Evolutionary conservation across 495 filamentous ascomycete genomes (phyloP), one percentile per base, ranked within the genome.

Genomic region (Neurospora sp.): DNA sequence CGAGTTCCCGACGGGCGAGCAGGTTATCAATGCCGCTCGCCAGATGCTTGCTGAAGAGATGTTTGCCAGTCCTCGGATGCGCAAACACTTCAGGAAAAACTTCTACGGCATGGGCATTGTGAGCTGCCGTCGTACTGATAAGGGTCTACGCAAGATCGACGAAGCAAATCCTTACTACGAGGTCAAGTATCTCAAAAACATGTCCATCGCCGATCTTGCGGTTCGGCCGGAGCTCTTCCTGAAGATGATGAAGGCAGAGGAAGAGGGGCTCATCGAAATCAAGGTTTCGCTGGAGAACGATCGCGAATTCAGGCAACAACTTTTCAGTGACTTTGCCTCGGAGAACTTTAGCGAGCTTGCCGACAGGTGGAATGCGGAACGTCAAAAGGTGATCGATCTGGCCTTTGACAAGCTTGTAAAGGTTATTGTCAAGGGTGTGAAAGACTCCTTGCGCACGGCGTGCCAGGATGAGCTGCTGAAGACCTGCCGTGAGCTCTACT

Each of bases 91-190:
- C 80, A 87, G 96, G 16, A 86, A 89, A 72, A 86, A 88, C 53
- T 97, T 91, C 81, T 99, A 98, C 78, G 86, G 87, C 79, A 89
- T 90, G 73, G 93, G 93, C 40, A 85, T 91, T 40, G 88, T 98
- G 70, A 93, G 94, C 81, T 96, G 94, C 78, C 88, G 89, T 73
- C 90, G 94, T 70, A 99, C 96, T 10, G 94, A 97, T 68, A 98
- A 98, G 79, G 96, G 96, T 38, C 84, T 96, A n/a, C 91, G 91
- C 41, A 91, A 92, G 77, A 98, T 99, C 76, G 95, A 97, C 73
- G 96, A 98, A 69, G 89, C 97, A 41, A 93, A 98, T 78, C 94
- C 93, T 0, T 98, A 96, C 81, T 97, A 97, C 80, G 96, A 97
- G 80, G 94, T 99, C 83, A 99, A 99, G 77, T 99, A 99, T 73